Conservation (phyloP, 1,284 basidiomycete species). For the Cystobasidium slooffiae region DNA sequence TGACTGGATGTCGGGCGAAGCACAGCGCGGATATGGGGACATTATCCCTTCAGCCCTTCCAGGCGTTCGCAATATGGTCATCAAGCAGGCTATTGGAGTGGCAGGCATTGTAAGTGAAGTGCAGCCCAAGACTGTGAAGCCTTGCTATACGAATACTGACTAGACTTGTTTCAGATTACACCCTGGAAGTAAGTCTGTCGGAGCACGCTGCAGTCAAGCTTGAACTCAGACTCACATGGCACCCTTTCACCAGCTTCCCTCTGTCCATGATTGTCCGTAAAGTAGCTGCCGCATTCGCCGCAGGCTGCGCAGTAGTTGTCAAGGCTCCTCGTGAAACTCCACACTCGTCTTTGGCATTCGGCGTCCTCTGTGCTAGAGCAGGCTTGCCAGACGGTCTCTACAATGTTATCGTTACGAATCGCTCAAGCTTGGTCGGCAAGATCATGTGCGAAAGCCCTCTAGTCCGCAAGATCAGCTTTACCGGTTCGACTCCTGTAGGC, state of each 20-base stretch:
- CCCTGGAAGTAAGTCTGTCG: slow-evolving; percentile 26
- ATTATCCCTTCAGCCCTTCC: slow-evolving; percentile 78
- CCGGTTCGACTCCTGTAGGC: slow-evolving; percentile 80
- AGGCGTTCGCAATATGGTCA: slow-evolving; percentile 80
- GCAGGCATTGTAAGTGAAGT: slow-evolving; percentile 65
- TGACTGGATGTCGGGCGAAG: slow-evolving; percentile 73
- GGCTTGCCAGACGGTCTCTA: slow-evolving; percentile 93
- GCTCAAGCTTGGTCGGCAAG: slow-evolving; percentile 77
- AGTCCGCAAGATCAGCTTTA: slow-evolving; percentile 81
- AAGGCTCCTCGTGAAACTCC: slow-evolving; percentile 97
- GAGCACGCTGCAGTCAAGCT: not conserved
- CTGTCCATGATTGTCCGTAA: slow-evolving; percentile 93
- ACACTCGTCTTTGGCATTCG: slow-evolving; percentile 85
- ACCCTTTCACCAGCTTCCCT: slow-evolving; percentile 16
- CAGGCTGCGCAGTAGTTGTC: slow-evolving; percentile 88
- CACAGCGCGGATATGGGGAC: slow-evolving; percentile 73
- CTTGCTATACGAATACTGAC: slow-evolving; percentile 24
- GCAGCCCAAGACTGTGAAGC: slow-evolving; percentile 61
- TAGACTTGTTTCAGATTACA: not conserved
- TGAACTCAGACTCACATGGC: not conserved
- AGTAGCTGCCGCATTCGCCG: slow-evolving; percentile 79
- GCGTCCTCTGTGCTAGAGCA: slow-evolving; percentile 70
- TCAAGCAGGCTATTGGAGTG: slow-evolving; percentile 69
- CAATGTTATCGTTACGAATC: slow-evolving; percentile 88
- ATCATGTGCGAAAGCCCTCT: slow-evolving; percentile 60